Conservation (phyloP, 352 stramenopile species). For the Thalassiosira livingstoniorum region DNA sequence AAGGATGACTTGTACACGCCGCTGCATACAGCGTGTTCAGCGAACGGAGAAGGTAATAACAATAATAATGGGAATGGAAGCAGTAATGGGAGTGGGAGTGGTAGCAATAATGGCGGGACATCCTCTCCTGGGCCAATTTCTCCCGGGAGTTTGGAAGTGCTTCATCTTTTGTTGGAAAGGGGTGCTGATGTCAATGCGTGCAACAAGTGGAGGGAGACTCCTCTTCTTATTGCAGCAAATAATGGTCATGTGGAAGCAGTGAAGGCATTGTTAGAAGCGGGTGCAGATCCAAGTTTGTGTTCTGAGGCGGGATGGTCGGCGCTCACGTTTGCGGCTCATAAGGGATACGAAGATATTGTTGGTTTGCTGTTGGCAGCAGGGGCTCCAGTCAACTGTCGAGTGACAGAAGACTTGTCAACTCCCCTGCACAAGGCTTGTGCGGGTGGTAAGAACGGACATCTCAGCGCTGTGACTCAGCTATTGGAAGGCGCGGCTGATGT, state of each 20-base stretch:
- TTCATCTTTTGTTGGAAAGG: conserved; percentile 78
- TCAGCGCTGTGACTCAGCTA: conserved; percentile 74
- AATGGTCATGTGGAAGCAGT: conserved; percentile 82
- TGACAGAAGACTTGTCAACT: conserved; percentile 82
- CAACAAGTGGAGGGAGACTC: conserved; percentile 86
- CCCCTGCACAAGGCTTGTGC: conserved; percentile 85
- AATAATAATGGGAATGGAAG: background rate
- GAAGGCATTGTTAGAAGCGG: conserved; percentile 72
- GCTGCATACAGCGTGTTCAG: conserved; percentile 83
- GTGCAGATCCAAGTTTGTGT: conserved; percentile 79
- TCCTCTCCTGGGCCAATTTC: conserved; percentile 46
- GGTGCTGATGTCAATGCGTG: conserved; percentile 84
- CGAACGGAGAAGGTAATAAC: conserved; percentile 42
- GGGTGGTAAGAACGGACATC: conserved; percentile 77
- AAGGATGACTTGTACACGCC: conserved; percentile 87
- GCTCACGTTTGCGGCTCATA: conserved; percentile 85
- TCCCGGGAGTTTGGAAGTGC: conserved; percentile 72
- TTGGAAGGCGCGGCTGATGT: conserved; percentile 76
- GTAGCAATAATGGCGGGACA: conserved; percentile 6
- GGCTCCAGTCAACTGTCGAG: conserved; percentile 80
- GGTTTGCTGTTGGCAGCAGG: conserved; percentile 68
- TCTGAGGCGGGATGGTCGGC: conserved; percentile 84
- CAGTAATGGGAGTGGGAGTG: background rate
- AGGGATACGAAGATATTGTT: conserved; percentile 86
- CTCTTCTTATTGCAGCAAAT: conserved; percentile 82